A percentile compares a stretch with the other conserved stretches of the same genome.
These are phyloP conservation scores for Leccinum rimulosum DNA, from an alignment of 768 basidiomycete species.

Conservation along the genomic window DNA sequence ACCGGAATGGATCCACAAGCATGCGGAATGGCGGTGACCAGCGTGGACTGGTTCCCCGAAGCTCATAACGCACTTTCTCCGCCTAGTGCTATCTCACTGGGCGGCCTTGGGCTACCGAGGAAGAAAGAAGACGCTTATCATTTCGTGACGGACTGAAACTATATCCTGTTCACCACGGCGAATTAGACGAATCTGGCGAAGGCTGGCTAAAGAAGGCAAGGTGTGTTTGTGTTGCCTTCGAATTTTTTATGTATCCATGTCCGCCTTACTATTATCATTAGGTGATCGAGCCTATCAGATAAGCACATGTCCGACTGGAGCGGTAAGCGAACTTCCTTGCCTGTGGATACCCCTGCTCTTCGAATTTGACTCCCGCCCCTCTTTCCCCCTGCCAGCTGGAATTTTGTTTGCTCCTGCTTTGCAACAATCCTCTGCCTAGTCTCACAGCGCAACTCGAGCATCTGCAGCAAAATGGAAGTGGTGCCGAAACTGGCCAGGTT, in stretches of 20 bases:
- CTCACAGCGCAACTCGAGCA: conserved; percentile 59
- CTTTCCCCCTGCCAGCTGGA: conserved; percentile 56
- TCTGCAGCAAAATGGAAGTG: conserved; percentile 42
- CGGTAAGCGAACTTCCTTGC: conserved; percentile 51
- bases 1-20: conserved; percentile 85
- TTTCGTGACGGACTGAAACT: conserved; percentile 92
- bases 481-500: conserved; percentile 48
- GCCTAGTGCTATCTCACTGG: conserved; percentile 82
- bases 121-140: conserved; percentile 88
- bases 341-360: not conserved
- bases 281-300: conserved; percentile 85
- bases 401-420: conserved; percentile 88
- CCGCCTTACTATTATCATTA: conserved; percentile 28
- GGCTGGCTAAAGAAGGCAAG: conserved; percentile 85
- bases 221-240: conserved; percentile 32
- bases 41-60: conserved; percentile 74
- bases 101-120: conserved; percentile 71
- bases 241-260: conserved; percentile 13
- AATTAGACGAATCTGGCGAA: conserved; percentile 61
- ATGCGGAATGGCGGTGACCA: conserved; percentile 77
- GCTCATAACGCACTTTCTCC: conserved; percentile 94
- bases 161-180: conserved; percentile 78
- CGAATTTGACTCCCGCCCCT: conserved; percentile 4
- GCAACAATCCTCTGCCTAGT: conserved; percentile 72
- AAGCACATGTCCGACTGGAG: conserved; percentile 82